Base-by-base conservation (phyloP, 2,329 filamentous ascomycete species). In the Neoarthrinium moseri region DNA sequence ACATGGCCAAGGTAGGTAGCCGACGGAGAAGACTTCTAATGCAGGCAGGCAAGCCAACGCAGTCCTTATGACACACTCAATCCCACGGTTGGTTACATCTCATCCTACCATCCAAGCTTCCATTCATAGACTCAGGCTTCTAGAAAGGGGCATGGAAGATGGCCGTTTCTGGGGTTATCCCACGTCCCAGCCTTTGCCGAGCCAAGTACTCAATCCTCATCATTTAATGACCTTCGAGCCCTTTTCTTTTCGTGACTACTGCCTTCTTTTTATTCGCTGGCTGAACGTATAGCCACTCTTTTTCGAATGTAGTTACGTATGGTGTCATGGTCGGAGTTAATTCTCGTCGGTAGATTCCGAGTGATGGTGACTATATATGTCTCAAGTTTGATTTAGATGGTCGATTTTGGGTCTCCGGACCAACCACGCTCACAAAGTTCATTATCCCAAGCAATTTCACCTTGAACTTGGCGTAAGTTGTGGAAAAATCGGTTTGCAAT, bases 11-110 rank as follows among this genome's bases (percentile, higher is more conserved):
- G 6, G 6, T 6, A 33, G 26, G 39, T 12, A 29, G 13, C 23
- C 17, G 26, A 24, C 39, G 39, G 39, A 42, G 39, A 22, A 42
- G 27, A 42, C 27, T 42, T 32, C 39, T 42, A 12, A 42, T 42
- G 39, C 39, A 30, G 39, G 39, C 39, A 42, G 39, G 39, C 39
- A 42, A 42, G 15, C 13, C 13, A 6, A 30, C 13, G 12, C n/a
- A 15, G n/a, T 32, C 39, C 12, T 15, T 18, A 42, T 18, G 32
- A 33, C 33, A 29, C 26, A 18, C 23, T 33, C n/a, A 15, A 42
- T 33, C 39, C 39, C 39, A 42, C 39, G 39, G 39, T 6, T 30
- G 18, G n/a, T 32, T 36, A 32, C 30, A 36, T 29, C 32, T 24
- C 15, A 5, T 11, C 26, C 32, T 34, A 22, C 32, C 41, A 10